These are phyloP conservation scores for Coemansia asiatica DNA, from an alignment of 192 early-diverging fungal genomes.

Conservation along the genomic window DNA sequence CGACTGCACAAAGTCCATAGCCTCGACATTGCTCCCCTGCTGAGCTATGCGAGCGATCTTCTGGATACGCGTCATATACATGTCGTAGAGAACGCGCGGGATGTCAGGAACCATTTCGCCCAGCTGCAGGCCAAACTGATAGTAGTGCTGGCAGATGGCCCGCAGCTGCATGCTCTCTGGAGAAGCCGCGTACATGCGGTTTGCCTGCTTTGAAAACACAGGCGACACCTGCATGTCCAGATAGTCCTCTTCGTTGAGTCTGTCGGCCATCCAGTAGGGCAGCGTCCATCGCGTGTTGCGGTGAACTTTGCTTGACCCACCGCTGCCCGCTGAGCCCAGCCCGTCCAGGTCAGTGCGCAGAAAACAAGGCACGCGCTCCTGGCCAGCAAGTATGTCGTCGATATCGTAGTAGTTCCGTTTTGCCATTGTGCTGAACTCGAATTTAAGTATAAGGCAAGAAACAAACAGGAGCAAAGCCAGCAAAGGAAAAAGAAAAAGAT, in stretches of 20 bases:
- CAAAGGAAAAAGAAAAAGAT: conserved; percentile 5
- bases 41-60: conserved; percentile 48
- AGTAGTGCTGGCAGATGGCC: conserved; percentile 47
- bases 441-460: not conserved
- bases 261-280: conserved; percentile 57
- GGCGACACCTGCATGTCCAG: conserved; percentile 51
- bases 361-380: conserved; percentile 54
- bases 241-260: conserved; percentile 53
- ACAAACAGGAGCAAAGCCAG: conserved; percentile 2
- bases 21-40: conserved; percentile 46
- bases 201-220: conserved; percentile 50
- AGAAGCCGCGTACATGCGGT: conserved; percentile 55
- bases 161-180: conserved; percentile 52
- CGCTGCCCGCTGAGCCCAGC: conserved; percentile 45
- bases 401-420: conserved; percentile 51
- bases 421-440: conserved; percentile 17
- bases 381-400: conserved; percentile 52
- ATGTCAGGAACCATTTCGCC: conserved; percentile 51
- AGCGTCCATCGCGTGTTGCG: conserved; percentile 53
- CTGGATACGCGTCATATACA: conserved; percentile 50
- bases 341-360: conserved; percentile 52
- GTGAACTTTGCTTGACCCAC: conserved; percentile 48
- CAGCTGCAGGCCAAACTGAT: conserved; percentile 53
- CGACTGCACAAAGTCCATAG: conserved; percentile 51
- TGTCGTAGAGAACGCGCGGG: conserved; percentile 44